Base-by-base conservation (phyloP, 2,329 filamentous ascomycete genomes). In the Oidium heveae region DNA sequence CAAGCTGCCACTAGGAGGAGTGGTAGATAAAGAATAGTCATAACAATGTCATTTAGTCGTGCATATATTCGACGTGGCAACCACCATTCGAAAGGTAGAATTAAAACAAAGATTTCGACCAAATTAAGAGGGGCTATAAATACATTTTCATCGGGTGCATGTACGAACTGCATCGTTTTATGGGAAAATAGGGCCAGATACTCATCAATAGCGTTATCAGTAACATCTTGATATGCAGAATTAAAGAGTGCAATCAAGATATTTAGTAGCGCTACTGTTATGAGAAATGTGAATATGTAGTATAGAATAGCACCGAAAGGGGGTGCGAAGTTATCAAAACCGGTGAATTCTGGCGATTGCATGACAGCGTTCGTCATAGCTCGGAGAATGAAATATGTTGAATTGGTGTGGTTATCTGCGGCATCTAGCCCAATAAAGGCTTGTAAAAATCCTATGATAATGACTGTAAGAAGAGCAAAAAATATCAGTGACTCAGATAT, bases 161-260 rank as follows among this genome's bases (percentile, higher is more conserved):
- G 85, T 18, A 96, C 86, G 63, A 95, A 98, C 63, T 94, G 87
- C 75, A 96, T 86, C 0, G 91, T 95, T 68, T 94, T 94, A 61
- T 93, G 84, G 0, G 86, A 76, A 68, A 94, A 95, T 3, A 96
- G 76, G 0, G 87, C 89, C 66, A 98, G 80, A 68, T 87, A 98
- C 67, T 98, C 91, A 66, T 98, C 91, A 59, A 86, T 83, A 4
- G 91, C 87, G 64, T 98, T 84, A 46, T 76, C 77, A 28, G 80
- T 83, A 56, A 86, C 82, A 66, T 84, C 80, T 61, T 93, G 84
- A 65, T 98, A 96, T 1, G 91, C 87, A 50, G 82, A 89, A 69
- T 96, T 96, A 72, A 95, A 98, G 7, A 98, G 77, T 0, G 91
- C 91, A 64, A 98, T 96, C 56, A 98, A 78, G 62, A 98, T 86